Base-by-base conservation (phyloP, 2,329 filamentous ascomycete genomes). In the Dothideomycetes sp. region DNA sequence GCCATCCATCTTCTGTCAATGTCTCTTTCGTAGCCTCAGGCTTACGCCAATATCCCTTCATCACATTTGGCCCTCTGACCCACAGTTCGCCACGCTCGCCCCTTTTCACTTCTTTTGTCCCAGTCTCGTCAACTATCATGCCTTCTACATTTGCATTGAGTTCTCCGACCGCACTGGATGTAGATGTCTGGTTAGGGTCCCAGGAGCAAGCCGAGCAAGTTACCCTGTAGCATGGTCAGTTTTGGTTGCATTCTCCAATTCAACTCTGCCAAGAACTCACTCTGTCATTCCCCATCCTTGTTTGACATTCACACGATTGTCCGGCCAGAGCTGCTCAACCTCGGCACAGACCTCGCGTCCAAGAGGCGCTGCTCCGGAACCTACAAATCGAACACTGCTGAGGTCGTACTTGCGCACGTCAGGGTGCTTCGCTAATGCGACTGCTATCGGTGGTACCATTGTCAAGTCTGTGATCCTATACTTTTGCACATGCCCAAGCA, bases 231-330 rank as follows among this genome's bases (percentile, higher is more conserved):
- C 5, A 37, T 10, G 7, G 11, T 42, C 16, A 42, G 36, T 16
- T 36, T n/a, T 9, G 10, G 17, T 16, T 11, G 16, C 4, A 8
- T 5, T 19, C 7, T 34, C 32, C 10, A 16, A 9, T 19, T 9
- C 4, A 15, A 3, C 3, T 3, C 5, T 11, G 5, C 11, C 14
- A 4, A 4, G 2, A 3, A 73, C 63, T 56, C 52, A 58, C 54
- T 91, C 85, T 1, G 85, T 91, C 85, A 93, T 89, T 4, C 86
- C 86, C 81, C 84, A 93, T 3, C 84, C 85, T 58, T 89, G 84
- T 53, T 70, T 72, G 19, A 79, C 54, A 48, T 71, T 70, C 17
- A 76, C 58, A 16, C 58, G 52, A 11, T 66, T 62, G 2, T 47
- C 53, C 2, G 63, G 59, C 66, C 77, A 77, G 41, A 78, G 52